Conservation (phyloP, 495 filamentous ascomycete genomes). For the Filosporella fistucella region DNA sequence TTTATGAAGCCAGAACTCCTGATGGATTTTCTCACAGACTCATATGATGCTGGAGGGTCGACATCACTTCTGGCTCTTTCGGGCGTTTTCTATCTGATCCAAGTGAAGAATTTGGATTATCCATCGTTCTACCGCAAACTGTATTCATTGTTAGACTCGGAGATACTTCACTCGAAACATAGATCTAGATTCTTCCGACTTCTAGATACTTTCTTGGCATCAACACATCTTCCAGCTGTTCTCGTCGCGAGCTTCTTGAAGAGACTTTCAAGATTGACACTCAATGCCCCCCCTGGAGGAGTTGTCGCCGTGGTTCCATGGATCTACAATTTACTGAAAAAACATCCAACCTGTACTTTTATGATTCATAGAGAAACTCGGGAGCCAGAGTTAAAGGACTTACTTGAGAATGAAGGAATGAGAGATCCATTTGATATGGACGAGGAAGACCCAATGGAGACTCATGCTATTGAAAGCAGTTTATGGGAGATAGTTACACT, state of each 20-base stretch:
- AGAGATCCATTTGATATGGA: slow-evolving; percentile 73
- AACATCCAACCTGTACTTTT: slow-evolving; percentile 84
- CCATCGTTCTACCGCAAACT: slow-evolving; percentile 91
- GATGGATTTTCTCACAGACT: slow-evolving; percentile 97
- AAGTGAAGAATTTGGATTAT: slow-evolving; percentile 91
- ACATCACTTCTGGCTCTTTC: slow-evolving; percentile 84
- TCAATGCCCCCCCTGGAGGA: slow-evolving; percentile 81
- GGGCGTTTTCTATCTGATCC: slow-evolving; percentile 92
- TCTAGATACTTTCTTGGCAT: slow-evolving; percentile 86
- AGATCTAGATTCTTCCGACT: slow-evolving; percentile 90
- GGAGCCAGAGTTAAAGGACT: slow-evolving; percentile 47
- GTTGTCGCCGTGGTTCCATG: slow-evolving; percentile 87
- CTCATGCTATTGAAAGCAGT: slow-evolving; percentile 83
- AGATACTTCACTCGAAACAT: slow-evolving; percentile 88
- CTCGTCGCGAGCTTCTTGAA: slow-evolving; percentile 97
- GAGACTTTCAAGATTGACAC: slow-evolving; percentile 70
- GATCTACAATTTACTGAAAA: slow-evolving; percentile 92
- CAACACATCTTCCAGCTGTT: slow-evolving; percentile 85
- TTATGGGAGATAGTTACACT: slow-evolving; percentile 91
- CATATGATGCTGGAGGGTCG: slow-evolving; percentile 79
- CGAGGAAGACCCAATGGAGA: slow-evolving; percentile 80
- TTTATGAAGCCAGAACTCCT: slow-evolving; percentile 80
- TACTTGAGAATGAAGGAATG: slow-evolving; percentile 61
- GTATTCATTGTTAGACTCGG: slow-evolving; percentile 81
- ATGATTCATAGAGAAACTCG: slow-evolving; percentile 83